Base-by-base conservation (phyloP, 371 early-diverging fungal genomes). In the Mucor piriformis region DNA sequence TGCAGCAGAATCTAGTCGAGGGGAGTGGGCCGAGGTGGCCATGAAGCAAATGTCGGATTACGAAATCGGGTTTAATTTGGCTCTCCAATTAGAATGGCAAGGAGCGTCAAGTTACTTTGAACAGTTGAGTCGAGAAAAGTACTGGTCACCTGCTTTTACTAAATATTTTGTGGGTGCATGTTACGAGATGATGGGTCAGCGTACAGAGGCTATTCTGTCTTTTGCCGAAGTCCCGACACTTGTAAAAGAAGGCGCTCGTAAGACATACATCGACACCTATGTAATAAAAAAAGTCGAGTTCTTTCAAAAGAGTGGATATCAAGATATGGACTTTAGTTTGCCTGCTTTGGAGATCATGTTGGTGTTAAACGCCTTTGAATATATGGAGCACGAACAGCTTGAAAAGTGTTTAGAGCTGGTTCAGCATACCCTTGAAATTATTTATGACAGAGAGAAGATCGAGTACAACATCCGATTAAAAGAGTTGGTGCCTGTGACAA, bases 91-190 rank as follows among this genome's bases (percentile, higher is more conserved):
- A 38, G 72, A 85, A 15, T 88, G 86, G 86, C 69, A 66, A 8
- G 62, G 62, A n/a, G 84, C 85, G 1, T 67, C 61, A 1, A 43
- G 18, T 1, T 74, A 70, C 35, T 85, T 85, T 63, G 76, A 81
- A 16, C 64, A 75, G 27, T 66, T 88, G 13, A 70, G 70, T 24
- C 64, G 70, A 21, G 79, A 81, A 46, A 70, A 79, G 43, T 88
- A 88, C 48, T 85, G 88, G 83, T 84, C 85, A 12, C 78, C 74
- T 10, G 82, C 82, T 0, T 84, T 85, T 53, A 80, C 79, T 37
- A 70, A 81, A 35, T 88, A 85, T 56, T 77, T 85, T 57, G 79
- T 77, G 16, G 88, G 85, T 5, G 84, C 84, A 3, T 82, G 84
- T 27, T 58, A 73, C 13, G 83, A 82, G 46, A 82, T 80, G 59